Evolutionary conservation across 805 yeast genomes (phyloP).

Genomic region (Spathaspora arborariae): DNA sequence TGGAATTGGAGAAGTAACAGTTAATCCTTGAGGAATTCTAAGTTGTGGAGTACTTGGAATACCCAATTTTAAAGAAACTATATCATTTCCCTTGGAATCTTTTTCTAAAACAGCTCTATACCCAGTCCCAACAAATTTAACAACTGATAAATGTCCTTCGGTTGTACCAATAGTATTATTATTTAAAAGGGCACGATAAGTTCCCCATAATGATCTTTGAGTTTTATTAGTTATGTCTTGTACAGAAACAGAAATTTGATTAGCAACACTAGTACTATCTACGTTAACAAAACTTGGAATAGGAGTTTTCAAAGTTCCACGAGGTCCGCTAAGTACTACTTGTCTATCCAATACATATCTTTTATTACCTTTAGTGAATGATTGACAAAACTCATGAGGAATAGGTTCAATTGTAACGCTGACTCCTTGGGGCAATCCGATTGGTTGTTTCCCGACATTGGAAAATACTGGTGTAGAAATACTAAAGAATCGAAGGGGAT

Average conservation of each 20-base stretch:
- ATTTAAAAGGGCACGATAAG: constrained; percentile 71
- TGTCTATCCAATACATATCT: constrained; percentile 54
- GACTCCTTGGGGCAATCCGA: constrained; percentile 63
- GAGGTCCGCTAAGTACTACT: constrained; percentile 70
- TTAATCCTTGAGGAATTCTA: constrained; percentile 71
- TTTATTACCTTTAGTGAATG: constrained; percentile 64
- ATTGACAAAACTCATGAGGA: constrained; percentile 49
- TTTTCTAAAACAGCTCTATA: constrained; percentile 82
- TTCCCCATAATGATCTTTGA: constrained; percentile 95
- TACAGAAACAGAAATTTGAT: constrained; percentile 52
- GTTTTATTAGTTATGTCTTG: constrained; percentile 50
- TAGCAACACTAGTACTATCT: constrained; percentile 18
- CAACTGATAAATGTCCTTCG: constrained; percentile 86
- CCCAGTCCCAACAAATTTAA: constrained; percentile 94
- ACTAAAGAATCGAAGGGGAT: constrained; percentile 13
- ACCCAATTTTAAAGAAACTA: constrained; percentile 81
- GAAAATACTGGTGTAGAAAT: constrained; percentile 31
- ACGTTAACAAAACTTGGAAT: constrained; percentile 66
- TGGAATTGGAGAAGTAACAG: constrained; percentile 76
- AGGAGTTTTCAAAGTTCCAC: constrained; percentile 59
- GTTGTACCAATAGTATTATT: constrained; percentile 84
- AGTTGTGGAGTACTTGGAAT: constrained; percentile 77
- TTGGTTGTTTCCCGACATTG: constrained; percentile 79
- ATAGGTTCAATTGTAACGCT: constrained; percentile 44
- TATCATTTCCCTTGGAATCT: constrained; percentile 41